A percentile compares a stretch with the other conserved stretches of the same genome.
Evolutionary conservation across 306 rosid genomes (phyloP).

Genomic region (Lotus japonicus): DNA sequence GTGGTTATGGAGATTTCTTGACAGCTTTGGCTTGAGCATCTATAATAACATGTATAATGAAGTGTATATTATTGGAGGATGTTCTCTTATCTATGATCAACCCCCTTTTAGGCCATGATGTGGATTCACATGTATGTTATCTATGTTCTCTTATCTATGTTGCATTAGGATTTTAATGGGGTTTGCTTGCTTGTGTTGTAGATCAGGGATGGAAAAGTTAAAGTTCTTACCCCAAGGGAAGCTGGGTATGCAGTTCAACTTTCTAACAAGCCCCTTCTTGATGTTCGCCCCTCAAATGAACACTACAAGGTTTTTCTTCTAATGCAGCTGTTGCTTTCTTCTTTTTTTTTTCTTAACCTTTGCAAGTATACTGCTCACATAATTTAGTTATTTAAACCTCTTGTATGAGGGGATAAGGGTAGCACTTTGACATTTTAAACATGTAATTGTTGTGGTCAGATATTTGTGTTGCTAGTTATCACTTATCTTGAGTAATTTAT

Average conservation of each 20-base stretch:
- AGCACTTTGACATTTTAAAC: too few relatives aligned
- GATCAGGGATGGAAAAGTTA: constrained; percentile 79
- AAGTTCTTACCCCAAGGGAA: constrained; percentile 78
- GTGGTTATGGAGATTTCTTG: too few relatives aligned
- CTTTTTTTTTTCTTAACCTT: neutral
- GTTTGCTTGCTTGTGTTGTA: constrained; percentile 26
- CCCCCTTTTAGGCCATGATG: neutral
- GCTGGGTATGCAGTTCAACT: constrained; percentile 94
- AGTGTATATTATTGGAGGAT: too few relatives aligned
- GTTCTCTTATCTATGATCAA: neutral
- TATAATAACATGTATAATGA: too few relatives aligned
- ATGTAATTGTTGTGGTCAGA: neutral
- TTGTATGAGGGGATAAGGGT: neutral
- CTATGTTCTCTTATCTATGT: too few relatives aligned
- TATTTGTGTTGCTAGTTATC: neutral
- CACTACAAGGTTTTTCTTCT: constrained; percentile 56
- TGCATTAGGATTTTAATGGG: neutral
- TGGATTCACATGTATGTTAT: neutral
- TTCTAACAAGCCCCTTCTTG: constrained; percentile 80
- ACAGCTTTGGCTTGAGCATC: too few relatives aligned
- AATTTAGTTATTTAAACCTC: neutral
- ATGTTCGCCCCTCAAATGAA: constrained; percentile 88
- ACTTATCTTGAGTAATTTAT: neutral
- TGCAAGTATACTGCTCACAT: neutral
- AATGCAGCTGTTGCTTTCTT: neutral